Percentiles rank a stretch among this genome's conserved stretches.
Conservation (phyloP, 2,329 filamentous ascomycete genomes). For the Colletotrichum tamarilloi region DNA sequence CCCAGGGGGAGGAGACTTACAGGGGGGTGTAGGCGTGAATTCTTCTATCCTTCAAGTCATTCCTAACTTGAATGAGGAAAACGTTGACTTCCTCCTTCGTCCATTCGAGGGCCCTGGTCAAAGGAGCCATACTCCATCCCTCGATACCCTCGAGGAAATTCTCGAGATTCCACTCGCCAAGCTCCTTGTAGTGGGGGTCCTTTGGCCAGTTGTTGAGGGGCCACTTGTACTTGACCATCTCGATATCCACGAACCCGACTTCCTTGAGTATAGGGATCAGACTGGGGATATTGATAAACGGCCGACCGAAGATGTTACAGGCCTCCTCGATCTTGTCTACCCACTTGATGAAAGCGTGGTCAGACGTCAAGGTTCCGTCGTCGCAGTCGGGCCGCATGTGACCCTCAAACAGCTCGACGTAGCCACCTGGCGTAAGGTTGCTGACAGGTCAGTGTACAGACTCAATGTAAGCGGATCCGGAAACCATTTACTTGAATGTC, state of each 20-base stretch:
- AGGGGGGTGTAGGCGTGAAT: constrained; percentile 45
- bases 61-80: constrained; percentile 43
- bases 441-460: not conserved
- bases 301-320: constrained; percentile 47
- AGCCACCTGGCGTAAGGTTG: constrained; percentile 51
- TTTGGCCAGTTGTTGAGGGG: constrained; percentile 49
- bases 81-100: constrained; percentile 43
- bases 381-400: constrained; percentile 44
- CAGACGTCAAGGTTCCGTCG: constrained; percentile 40
- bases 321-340: constrained; percentile 43
- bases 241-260: constrained; percentile 49
- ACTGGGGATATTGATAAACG: constrained; percentile 48
- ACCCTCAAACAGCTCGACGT: constrained; percentile 51
- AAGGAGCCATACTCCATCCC: constrained; percentile 42
- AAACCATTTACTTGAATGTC: constrained; percentile 50
- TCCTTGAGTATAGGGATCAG: constrained; percentile 48
- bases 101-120: constrained; percentile 44
- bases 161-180: constrained; percentile 46
- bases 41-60: constrained; percentile 41
- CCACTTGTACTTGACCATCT: constrained; percentile 42
- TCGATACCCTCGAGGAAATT: constrained; percentile 46
- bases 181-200: constrained; percentile 46
- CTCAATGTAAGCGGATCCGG: too few relatives aligned
- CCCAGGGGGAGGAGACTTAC: constrained; percentile 31
- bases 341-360: constrained; percentile 34